Evolutionary conservation across 176 grass and related monocot species (phyloP).

Genomic region (Tuctoria greenei): DNA sequence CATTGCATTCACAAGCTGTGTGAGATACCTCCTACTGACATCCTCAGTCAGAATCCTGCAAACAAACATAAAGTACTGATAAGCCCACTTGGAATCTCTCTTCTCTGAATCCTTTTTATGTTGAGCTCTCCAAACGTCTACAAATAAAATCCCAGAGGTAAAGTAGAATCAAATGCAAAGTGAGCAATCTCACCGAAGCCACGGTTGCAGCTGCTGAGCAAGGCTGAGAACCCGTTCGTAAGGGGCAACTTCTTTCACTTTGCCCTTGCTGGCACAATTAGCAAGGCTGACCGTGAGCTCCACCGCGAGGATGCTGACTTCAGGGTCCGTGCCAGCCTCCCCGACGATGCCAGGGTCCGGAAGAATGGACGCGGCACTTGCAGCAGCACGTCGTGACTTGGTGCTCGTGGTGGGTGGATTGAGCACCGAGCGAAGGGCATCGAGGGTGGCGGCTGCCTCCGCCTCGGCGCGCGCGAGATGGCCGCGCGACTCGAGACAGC

Average conservation of each 20-base stretch:
- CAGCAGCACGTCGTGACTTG: slow-evolving; percentile 44
- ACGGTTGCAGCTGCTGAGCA: slow-evolving; percentile 57
- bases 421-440: slow-evolving; percentile 51
- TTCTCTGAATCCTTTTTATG: neutral
- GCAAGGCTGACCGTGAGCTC: slow-evolving; percentile 58
- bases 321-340: slow-evolving; percentile 54
- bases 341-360: slow-evolving; percentile 40
- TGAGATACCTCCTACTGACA: slow-evolving; percentile 41
- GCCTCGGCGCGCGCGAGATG: slow-evolving; percentile 49
- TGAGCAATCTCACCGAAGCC: slow-evolving; percentile 56
- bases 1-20: slow-evolving; percentile 52
- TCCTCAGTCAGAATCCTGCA: slow-evolving; percentile 60
- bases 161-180: neutral
- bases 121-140: neutral
- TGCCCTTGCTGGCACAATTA: slow-evolving; percentile 59
- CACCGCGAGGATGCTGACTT: slow-evolving; percentile 51
- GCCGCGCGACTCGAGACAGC: slow-evolving; percentile 57
- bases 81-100: neutral
- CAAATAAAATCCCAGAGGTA: neutral
- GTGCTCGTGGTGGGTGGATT: slow-evolving; percentile 16
- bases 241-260: slow-evolving; percentile 41
- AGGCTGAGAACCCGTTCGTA: slow-evolving; percentile 56
- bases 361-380: slow-evolving; percentile 21
- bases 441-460: slow-evolving; percentile 53
- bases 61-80: slow-evolving; percentile 8